Conservation (phyloP, 768 basidiomycete species). For the Rubroboletus satanas region DNA sequence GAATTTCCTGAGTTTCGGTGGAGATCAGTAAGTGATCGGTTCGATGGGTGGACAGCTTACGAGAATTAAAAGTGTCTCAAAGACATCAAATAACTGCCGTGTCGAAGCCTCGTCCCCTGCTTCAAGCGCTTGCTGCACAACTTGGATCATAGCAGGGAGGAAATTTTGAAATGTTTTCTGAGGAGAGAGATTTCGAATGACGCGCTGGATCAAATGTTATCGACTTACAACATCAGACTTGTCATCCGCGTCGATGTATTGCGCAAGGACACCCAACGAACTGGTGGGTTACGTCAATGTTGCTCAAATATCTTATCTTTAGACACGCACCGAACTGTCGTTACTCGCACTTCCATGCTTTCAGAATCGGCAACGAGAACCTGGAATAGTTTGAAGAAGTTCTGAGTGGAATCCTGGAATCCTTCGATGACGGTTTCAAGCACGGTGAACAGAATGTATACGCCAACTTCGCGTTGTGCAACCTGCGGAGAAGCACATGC, state of each 20-base stretch:
- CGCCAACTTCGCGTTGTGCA: conserved; percentile 85
- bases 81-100: conserved; percentile 88
- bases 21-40: conserved; percentile 2
- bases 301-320: background rate
- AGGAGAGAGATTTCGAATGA: background rate
- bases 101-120: conserved; percentile 75
- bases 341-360: conserved; percentile 86
- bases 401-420: conserved; percentile 71
- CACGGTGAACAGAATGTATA: conserved; percentile 86
- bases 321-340: conserved; percentile 65
- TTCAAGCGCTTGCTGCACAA: conserved; percentile 81
- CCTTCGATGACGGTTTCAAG: conserved; percentile 89
- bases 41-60: conserved; percentile 38
- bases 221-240: conserved; percentile 76
- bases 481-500: conserved; percentile 66
- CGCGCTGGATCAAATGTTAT: background rate
- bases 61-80: conserved; percentile 93
- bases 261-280: conserved; percentile 87
- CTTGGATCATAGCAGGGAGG: conserved; percentile 83
- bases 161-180: conserved; percentile 86
- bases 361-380: conserved; percentile 74
- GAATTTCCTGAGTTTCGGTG: conserved; percentile 65
- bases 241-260: conserved; percentile 86
- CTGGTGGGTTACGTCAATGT: conserved; percentile 34
- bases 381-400: conserved; percentile 78